Evolutionary conservation across 805 yeast species (phyloP).

Genomic region (Kazachstania viticola): DNA sequence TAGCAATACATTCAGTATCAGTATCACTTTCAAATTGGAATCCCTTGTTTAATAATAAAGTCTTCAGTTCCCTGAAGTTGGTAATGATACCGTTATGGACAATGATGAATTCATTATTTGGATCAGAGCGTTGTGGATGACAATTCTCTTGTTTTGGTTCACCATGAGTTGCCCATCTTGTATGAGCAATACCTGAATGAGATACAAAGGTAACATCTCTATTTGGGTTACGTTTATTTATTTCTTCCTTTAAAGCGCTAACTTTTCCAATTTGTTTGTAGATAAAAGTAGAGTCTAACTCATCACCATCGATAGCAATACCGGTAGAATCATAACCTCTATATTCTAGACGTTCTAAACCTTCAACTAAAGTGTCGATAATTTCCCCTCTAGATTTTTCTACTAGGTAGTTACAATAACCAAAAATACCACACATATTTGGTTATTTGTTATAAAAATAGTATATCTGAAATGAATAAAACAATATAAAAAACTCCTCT

Average conservation of each 20-base stretch:
- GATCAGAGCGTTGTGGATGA: slow-evolving; percentile 92
- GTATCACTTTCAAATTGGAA: slow-evolving; percentile 81
- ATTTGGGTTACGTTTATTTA: slow-evolving; percentile 40
- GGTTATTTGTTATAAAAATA: too few species aligned
- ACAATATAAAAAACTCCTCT: too few species aligned
- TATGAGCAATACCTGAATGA: slow-evolving; percentile 96
- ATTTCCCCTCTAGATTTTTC: slow-evolving; percentile 89
- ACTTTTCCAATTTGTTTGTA: slow-evolving; percentile 91
- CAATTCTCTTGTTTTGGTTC: slow-evolving; percentile 77
- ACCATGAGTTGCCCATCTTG: slow-evolving; percentile 99
- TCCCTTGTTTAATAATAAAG: slow-evolving; percentile 71
- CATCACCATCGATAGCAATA: slow-evolving; percentile 86
- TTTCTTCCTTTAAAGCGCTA: slow-evolving; percentile 58
- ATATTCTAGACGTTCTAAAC: slow-evolving; percentile 80
- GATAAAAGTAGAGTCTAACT: slow-evolving; percentile 54
- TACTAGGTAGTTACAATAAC: slow-evolving; percentile 90
- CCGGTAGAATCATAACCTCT: slow-evolving; percentile 99
- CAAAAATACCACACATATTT: slow-evolving; percentile 83
- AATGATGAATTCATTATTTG: slow-evolving; percentile 69
- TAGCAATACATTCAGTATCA: slow-evolving; percentile 97
- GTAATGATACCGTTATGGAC: slow-evolving; percentile 99
- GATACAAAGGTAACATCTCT: slow-evolving; percentile 56
- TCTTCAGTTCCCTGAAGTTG: slow-evolving; percentile 83
- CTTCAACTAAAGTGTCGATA: slow-evolving; percentile 78
- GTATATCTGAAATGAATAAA: too few species aligned